These are phyloP conservation scores for Mycoemilia scoparia DNA, from an alignment of 192 early-diverging fungal genomes.

Conservation along the genomic window DNA sequence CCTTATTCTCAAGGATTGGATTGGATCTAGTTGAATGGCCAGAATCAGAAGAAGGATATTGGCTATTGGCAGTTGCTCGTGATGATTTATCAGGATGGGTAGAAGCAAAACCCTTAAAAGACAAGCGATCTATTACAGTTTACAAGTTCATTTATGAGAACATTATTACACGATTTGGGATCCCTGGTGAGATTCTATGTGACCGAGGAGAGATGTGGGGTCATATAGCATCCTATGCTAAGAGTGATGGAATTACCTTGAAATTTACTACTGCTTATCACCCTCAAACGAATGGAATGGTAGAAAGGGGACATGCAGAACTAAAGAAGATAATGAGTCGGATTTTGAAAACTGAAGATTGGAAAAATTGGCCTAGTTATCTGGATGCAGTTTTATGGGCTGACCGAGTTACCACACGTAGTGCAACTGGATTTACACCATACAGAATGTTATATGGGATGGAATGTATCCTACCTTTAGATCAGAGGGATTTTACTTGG, in stretches of 20 bases:
- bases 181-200: conserved; percentile 1
- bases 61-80: neutral
- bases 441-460: neutral
- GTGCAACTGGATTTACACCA: neutral
- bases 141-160: conserved; percentile 3
- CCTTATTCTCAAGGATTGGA: conserved; percentile 1
- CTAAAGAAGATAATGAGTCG: neutral
- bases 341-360: neutral
- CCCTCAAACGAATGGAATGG: conserved; percentile 3
- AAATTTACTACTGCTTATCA: conserved; percentile 3
- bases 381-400: conserved; percentile 1
- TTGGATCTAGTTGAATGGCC: neutral
- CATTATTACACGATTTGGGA: conserved; percentile 1
- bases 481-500: neutral
- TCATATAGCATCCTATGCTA: neutral
- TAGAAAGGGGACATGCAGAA: conserved; percentile 3
- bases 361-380: neutral
- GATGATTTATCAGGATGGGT: conserved; percentile 5
- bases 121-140: neutral
- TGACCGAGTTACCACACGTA: neutral
- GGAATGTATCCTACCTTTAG: neutral
- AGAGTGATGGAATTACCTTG: neutral
- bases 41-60: neutral
- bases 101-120: conserved; percentile 1
- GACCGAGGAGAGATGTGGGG: conserved; percentile 4